Evolutionary conservation across 345 rosid species (phyloP), one percentile per base, ranked within the genome.

Genomic region (Angophora floribunda): DNA sequence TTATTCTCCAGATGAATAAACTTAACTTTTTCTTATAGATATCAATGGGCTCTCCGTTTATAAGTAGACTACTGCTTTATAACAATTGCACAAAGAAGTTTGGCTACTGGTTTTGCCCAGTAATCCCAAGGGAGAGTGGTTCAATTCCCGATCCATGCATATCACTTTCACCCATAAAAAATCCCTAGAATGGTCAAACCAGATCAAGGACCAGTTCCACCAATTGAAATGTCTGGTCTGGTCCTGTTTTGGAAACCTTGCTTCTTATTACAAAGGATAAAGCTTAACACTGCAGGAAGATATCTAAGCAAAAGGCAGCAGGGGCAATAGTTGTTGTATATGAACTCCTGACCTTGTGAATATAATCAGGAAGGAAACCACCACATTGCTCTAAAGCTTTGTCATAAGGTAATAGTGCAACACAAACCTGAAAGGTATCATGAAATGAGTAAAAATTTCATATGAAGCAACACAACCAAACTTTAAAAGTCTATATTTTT

Each of bases 311-410:
- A 86, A 86, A 51, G 44, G 82, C 84, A 24, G 28, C 14, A 86
- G 51, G 44, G 36, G 9, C 4, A 7, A 87, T 47, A 51, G 16
- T 32, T 75, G 7, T 75, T 41, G 26, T 75, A 41, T 41, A 75
- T 50, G 75, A 63, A 87, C 79, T 87, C 80, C 90, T 88, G 87
- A 96, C 98, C 97, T 93, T 92, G 44, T 93, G 87, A 88, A 96
- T 96, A 88, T 96, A 97, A 91, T 95, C 96, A 90, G 98, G 98
- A 92, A 96, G 97, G 87, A 63, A 92, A 84, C 98, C 98, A 28
- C 98, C 98, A 90, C 99, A 95, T 75, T 91, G 91, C 86, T 90
- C 51, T 85, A 94, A 90, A 90, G 99, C 98, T 89, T 96, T 95
- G 75, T 91, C 94, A 85, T 95, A 95, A 22, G 99, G 93, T 70